Base-by-base conservation (phyloP, 2,329 filamentous ascomycete species). In the Stemphylium vesicarium region DNA sequence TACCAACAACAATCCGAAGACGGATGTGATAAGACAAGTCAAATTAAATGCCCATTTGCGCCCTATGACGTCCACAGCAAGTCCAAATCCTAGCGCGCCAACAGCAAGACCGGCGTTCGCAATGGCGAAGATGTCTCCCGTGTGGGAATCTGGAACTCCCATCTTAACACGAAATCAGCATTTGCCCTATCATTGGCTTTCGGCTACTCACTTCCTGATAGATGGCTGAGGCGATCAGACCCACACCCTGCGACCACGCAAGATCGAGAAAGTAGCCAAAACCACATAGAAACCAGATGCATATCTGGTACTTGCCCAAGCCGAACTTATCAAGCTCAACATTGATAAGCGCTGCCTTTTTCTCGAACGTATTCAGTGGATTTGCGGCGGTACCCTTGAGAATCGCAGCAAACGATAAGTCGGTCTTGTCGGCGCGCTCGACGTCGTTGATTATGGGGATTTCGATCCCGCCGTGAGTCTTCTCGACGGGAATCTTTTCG, bases 281-380 rank as follows among this genome's bases (percentile, higher is more conserved):
- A 12, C 68, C 68, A 43, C 68, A 71, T 9, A 71, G 65, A 29
- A 71, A 68, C 68, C 68, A 71, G 45, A 71, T 69, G 44, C 68
- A 71, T 57, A 69, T 63, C 26, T 71, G 68, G 31, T 71, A 71
- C 35, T 42, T 60, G 12, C 68, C 66, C 42, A 71, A 58, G 9
- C 68, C 68, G 22, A 71, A 69, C n/a, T 67, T 68, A 50, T 71
- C 68, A 2, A 71, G 33, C 32, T 71, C 66, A n/a, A 60, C 62
- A 43, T 71, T 71, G 57, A 69, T 64, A 9, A 69, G 65, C 4
- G 68, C 66, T n/a, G 68, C 68, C 35, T 71, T 71, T 49, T 71
- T 69, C 42, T 71, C 66, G 12, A 69, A 69, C 2, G 63, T 66
- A 29, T 56, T 69, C 29, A 69, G 58, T 3, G 66, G 68, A 36